Percentiles rank a stretch among this genome's conserved stretches.
These are phyloP conservation scores for Trichoderma hamatum DNA, from an alignment of 2,329 filamentous ascomycete species.

Conservation along the genomic window DNA sequence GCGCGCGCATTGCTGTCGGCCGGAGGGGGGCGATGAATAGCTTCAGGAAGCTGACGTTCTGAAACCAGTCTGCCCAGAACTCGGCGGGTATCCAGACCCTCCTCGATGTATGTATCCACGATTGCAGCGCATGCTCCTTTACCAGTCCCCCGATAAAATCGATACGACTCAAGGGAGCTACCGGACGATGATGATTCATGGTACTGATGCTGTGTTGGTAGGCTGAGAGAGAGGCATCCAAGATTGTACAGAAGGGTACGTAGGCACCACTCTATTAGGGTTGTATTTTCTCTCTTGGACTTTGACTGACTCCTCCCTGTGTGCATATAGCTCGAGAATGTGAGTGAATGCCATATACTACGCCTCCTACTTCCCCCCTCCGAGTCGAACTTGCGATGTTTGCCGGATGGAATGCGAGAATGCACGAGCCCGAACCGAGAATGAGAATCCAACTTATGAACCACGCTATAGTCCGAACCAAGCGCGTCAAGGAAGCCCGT, in stretches of 20 bases:
- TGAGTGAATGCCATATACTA: conserved; percentile 51
- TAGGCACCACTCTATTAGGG: conserved; percentile 23
- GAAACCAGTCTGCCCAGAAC: conserved; percentile 87
- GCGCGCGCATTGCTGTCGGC: background rate
- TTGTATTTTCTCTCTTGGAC: background rate
- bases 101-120: conserved; percentile 75
- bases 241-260: conserved; percentile 96
- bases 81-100: conserved; percentile 98
- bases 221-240: conserved; percentile 98
- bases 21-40: background rate
- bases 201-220: conserved; percentile 43
- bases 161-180: background rate
- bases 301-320: conserved; percentile 7
- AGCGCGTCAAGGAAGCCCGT: conserved; percentile 94
- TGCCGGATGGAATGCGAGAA: background rate
- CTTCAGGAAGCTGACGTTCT: background rate
- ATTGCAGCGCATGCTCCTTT: background rate
- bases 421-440: background rate
- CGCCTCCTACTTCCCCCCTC: background rate
- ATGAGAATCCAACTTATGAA: background rate
- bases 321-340: conserved; percentile 76
- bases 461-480: conserved; percentile 68
- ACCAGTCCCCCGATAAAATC: background rate
- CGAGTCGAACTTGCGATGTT: background rate
- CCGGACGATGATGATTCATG: background rate